These are phyloP conservation scores for Saccharomyces paradoxus DNA, from an alignment of 805 yeast genomes.

Conservation along the genomic window DNA sequence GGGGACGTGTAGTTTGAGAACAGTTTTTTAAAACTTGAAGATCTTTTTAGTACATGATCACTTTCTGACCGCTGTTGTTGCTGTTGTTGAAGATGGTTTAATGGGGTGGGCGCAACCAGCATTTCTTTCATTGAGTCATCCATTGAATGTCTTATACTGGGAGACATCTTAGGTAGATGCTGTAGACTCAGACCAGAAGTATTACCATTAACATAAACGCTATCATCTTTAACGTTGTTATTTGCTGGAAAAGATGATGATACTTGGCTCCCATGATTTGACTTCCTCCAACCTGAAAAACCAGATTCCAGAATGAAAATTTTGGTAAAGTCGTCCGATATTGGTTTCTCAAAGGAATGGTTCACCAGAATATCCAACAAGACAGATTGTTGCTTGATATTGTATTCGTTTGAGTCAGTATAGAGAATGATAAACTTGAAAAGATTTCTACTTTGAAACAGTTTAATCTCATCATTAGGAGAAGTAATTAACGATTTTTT, in stretches of 20 bases:
- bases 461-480: constrained; percentile 44
- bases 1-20: constrained; percentile 9
- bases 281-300: constrained; percentile 18
- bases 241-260: neutral
- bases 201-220: constrained; percentile 18
- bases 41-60: constrained; percentile 7
- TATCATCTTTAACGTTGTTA: constrained; percentile 6
- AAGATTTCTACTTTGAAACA: constrained; percentile 44
- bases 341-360: constrained; percentile 25
- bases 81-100: constrained; percentile 7
- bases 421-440: constrained; percentile 63
- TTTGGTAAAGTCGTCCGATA: constrained; percentile 8
- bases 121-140: constrained; percentile 18
- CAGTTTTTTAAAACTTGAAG: constrained; percentile 18
- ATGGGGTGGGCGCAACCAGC: constrained; percentile 14
- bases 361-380: constrained; percentile 19
- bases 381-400: constrained; percentile 16
- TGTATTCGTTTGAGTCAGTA: constrained; percentile 15
- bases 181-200: constrained; percentile 17
- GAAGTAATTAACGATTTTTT: constrained; percentile 47
- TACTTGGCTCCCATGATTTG: constrained; percentile 7
- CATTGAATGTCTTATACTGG: constrained; percentile 11
- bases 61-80: constrained; percentile 11
- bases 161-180: constrained; percentile 14
- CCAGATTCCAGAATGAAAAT: constrained; percentile 21